These are phyloP conservation scores for Colletotrichum sp. DNA, from an alignment of 2,329 filamentous ascomycete genomes.

Conservation along the genomic window DNA sequence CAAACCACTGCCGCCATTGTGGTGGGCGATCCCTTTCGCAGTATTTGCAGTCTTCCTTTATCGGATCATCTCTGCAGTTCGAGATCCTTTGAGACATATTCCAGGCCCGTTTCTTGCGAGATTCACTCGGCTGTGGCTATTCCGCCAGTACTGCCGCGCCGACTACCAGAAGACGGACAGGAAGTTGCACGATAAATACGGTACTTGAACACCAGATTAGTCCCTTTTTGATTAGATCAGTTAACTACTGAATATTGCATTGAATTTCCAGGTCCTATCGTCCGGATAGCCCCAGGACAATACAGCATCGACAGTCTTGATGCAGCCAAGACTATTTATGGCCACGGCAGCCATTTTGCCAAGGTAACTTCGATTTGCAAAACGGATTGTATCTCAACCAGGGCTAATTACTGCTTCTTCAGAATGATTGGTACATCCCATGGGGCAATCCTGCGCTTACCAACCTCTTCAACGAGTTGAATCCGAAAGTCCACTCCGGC, in stretches of 20 bases:
- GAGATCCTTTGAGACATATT: constrained; percentile 10
- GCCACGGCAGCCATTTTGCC: constrained; percentile 27
- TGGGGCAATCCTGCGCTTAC: constrained; percentile 23
- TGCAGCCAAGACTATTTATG: constrained; percentile 40
- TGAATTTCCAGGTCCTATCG: constrained; percentile 32
- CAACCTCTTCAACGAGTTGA: constrained; percentile 32
- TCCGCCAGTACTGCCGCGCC: constrained; percentile 24
- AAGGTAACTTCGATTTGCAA: constrained; percentile 22
- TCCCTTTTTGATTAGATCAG: too few relatives aligned
- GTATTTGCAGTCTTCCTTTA: not conserved
- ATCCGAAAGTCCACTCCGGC: constrained; percentile 36
- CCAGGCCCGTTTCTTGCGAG: constrained; percentile 30
- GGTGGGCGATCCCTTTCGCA: not conserved
- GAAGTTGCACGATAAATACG: constrained; percentile 32
- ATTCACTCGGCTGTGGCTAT: constrained; percentile 30
- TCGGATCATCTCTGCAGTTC: not conserved
- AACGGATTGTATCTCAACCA: accelerated
- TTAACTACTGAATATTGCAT: not conserved
- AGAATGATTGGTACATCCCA: constrained; percentile 29
- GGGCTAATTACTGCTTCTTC: constrained; percentile 14
- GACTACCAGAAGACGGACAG: constrained; percentile 29
- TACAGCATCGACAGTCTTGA: constrained; percentile 47
- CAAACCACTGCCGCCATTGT: not conserved
- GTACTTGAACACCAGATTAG: constrained; percentile 2
- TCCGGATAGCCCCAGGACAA: constrained; percentile 50